These are phyloP conservation scores for Fraxinus greggii DNA, from an alignment of 305 asterid species.

Conservation along the genomic window DNA sequence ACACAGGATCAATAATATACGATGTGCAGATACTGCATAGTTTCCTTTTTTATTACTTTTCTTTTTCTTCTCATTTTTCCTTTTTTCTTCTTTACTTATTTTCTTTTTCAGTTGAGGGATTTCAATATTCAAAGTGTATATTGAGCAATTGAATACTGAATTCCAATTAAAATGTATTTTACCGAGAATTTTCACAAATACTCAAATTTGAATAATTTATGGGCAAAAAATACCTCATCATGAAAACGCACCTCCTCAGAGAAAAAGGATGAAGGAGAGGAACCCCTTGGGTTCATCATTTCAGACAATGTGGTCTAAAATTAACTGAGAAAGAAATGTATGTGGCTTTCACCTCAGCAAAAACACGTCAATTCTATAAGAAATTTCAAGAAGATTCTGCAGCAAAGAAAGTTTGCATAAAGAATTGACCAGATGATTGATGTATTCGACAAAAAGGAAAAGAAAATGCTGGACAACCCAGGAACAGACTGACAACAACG, in stretches of 20 bases:
- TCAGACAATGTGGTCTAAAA: slow-evolving; percentile 35
- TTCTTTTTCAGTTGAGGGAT: background rate
- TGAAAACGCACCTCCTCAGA: slow-evolving; percentile 52
- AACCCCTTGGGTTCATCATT: slow-evolving; percentile 51
- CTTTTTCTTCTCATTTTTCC: background rate
- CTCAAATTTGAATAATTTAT: slow-evolving; percentile 9
- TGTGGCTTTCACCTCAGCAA: slow-evolving; percentile 35
- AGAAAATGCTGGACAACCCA: slow-evolving; percentile 5
- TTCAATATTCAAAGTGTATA: background rate
- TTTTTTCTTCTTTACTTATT: background rate
- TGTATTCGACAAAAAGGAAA: slow-evolving; percentile 12
- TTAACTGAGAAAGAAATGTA: slow-evolving; percentile 27
- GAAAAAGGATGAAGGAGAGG: slow-evolving; percentile 63
- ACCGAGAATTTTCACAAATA: background rate
- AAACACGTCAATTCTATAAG: slow-evolving; percentile 31
- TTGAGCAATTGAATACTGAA: slow-evolving; percentile 5
- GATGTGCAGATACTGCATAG: slow-evolving; percentile 23
- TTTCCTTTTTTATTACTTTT: background rate
- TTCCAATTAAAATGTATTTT: background rate
- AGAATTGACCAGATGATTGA: slow-evolving; percentile 23
- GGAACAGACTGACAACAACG: slow-evolving; percentile 13
- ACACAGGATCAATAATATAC: slow-evolving; percentile 24
- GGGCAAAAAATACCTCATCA: slow-evolving; percentile 48
- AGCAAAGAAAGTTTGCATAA: slow-evolving; percentile 34
- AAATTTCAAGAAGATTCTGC: slow-evolving; percentile 31